Percentiles rank a stretch among this genome's conserved stretches.
Evolutionary conservation across 441 rosid genomes (phyloP).

Genomic region (Erodium texanum): DNA sequence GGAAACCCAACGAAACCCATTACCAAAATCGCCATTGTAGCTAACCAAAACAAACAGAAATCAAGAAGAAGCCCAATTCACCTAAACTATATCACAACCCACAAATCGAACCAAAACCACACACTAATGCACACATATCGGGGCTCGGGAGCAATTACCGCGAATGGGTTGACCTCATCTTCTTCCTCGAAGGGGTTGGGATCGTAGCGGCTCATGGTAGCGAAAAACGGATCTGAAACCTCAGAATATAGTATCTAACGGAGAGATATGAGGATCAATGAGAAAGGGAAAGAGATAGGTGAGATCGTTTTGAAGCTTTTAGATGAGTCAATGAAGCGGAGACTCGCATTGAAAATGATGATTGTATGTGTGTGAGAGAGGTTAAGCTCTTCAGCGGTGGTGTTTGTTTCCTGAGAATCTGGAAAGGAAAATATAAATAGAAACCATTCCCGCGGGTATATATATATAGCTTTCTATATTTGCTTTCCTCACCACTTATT

Average conservation of each 20-base stretch:
- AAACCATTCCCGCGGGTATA: slow-evolving; percentile 3
- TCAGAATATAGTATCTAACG: neutral
- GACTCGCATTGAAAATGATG: neutral
- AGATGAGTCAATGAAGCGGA: neutral
- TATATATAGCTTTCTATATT: neutral
- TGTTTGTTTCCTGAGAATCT: slow-evolving; percentile 28
- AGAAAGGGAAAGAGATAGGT: slow-evolving; percentile 1
- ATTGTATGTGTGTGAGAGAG: neutral
- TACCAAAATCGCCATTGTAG: slow-evolving; percentile 8
- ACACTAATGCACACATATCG: neutral
- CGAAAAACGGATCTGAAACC: slow-evolving; percentile 21
- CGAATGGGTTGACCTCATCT: slow-evolving; percentile 77
- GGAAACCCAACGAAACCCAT: neutral
- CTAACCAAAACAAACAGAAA: neutral
- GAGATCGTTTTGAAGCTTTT: neutral
- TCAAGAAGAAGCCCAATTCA: neutral
- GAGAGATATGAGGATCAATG: neutral
- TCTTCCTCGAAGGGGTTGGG: slow-evolving; percentile 77
- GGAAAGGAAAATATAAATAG: neutral
- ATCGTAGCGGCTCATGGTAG: slow-evolving; percentile 61
- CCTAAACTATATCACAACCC: neutral
- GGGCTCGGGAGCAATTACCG: slow-evolving; percentile 35
- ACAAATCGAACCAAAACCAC: slow-evolving; percentile 3
- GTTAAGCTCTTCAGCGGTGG: neutral
- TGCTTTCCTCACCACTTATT: neutral